Base-by-base conservation (phyloP, 805 yeast genomes). In the Groenewaldozyma tartarivorans region DNA sequence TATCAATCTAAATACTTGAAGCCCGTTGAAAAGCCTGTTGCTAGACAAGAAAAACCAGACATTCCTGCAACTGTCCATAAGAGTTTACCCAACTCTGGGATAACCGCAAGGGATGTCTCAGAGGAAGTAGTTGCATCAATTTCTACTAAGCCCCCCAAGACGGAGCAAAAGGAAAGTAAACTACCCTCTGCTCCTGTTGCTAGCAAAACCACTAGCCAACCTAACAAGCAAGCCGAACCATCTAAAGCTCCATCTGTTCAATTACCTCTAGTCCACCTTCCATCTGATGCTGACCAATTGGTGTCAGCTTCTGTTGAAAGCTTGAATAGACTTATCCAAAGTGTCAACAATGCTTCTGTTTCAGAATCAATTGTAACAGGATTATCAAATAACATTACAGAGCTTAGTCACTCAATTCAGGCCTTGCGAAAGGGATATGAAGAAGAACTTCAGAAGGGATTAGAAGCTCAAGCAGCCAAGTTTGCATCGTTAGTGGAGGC, bases 381-480 rank as follows among this genome's bases (percentile, higher is more conserved):
- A 33, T 47, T 59, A 30, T 39, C 52, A 21, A 40, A 41, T 15
- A 51, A 51, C 19, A 36, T 57, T 33, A 35, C 48, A 20, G 39
- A 45, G 29, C 44, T 57, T 17, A 40, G 55, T 20, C 42, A 47
- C 20, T 41, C 49, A 27, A 42, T 55, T 32, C 38, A 44, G 20
- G 44, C 46, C 6, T 36, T 52, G 32, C 37, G 44, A 17, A 35
- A 37, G n/a, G 38, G 41, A 17, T 48, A 50, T 39, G 39, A 49
- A 43, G 46, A 44, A 6, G 45, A 53, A 16, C 39, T 54, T 20
- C 41, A 48, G 18, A 46, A 45, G 33, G 47, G 55, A 26, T 43
- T 57, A 3, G 51, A 54, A 15, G 47, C 53, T 19, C 62, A 64
- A 43, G 59, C 55, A 17, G 51, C 54, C 19, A 58, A 62, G 43